Conservation (phyloP, 495 filamentous ascomycete genomes). For the Peziza echinospora region DNA sequence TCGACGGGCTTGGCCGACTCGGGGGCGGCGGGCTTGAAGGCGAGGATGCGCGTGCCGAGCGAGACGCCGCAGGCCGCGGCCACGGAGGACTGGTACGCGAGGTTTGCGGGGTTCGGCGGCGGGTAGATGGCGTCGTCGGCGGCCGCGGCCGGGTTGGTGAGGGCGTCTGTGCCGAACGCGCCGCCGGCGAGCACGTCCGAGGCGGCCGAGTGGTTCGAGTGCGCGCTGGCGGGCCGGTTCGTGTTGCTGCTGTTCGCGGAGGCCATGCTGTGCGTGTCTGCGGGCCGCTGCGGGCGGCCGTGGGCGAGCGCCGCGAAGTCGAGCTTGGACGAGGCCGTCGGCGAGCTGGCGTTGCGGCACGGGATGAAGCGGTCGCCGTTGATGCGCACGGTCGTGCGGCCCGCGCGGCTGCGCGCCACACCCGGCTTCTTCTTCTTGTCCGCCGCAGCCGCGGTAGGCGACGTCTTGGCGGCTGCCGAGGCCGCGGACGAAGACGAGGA, state of each 20-base stretch:
- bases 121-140: conserved; percentile 36
- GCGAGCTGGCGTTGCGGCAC: conserved; percentile 73
- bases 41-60: conserved; percentile 85
- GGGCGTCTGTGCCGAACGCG: conserved; percentile 14
- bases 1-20: conserved; percentile 97
- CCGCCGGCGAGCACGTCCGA: background rate
- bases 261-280: conserved; percentile 36
- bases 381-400: conserved; percentile 55
- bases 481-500: conserved; percentile 21
- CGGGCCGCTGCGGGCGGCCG: conserved; percentile 2
- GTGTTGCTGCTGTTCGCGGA: conserved; percentile 41
- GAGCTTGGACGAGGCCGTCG: conserved; percentile 62
- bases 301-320: conserved; percentile 21
- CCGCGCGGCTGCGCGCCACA: background rate
- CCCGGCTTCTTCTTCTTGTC: background rate
- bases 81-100: conserved; percentile 81
- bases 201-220: background rate
- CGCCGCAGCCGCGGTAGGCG: background rate
- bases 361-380: conserved; percentile 93
- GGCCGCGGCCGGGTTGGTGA: conserved; percentile 22
- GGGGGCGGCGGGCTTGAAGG: conserved; percentile 91
- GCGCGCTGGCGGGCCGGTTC: conserved; percentile 36
- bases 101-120: conserved; percentile 61
- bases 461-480: background rate
- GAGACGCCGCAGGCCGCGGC: conserved; percentile 82